Conservation (phyloP, 1,284 basidiomycete species). For the Neonothopanus nambi region DNA sequence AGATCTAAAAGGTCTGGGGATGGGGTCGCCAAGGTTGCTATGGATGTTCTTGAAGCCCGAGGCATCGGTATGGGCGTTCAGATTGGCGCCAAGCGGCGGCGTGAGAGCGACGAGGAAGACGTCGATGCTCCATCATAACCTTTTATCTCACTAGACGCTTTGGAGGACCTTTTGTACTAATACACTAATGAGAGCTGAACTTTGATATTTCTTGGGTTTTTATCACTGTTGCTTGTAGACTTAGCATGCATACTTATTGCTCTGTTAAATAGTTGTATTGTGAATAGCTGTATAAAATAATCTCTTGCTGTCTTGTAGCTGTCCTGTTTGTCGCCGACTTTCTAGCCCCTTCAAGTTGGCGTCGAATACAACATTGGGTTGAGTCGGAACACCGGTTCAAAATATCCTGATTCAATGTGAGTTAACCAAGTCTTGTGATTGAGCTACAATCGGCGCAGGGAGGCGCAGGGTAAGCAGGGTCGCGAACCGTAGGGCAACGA, state of each 20-base stretch:
- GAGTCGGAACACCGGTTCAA: no score
- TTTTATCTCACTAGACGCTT: slow-evolving; percentile 19
- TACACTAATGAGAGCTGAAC: slow-evolving; percentile 10
- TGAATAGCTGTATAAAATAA: slow-evolving; percentile 23
- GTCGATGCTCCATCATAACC: slow-evolving; percentile 47
- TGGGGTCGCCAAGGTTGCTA: slow-evolving; percentile 70
- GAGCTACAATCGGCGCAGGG: no score
- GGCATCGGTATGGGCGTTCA: slow-evolving; percentile 65
- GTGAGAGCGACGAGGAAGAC: slow-evolving; percentile 48
- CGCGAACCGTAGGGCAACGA: no score
- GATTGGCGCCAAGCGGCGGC: slow-evolving; percentile 50
- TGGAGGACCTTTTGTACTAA: not conserved
- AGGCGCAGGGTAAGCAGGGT: no score
- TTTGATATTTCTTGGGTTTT: slow-evolving; percentile 22
- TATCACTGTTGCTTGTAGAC: slow-evolving; percentile 22
- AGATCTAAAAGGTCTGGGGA: slow-evolving; percentile 72
- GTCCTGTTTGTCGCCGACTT: not conserved
- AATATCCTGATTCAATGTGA: no score
- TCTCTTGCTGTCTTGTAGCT: slow-evolving; percentile 20
- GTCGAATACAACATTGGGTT: no score
- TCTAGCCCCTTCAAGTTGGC: no score
- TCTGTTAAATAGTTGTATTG: slow-evolving; percentile 22
- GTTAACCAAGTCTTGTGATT: no score
- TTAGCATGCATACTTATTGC: slow-evolving; percentile 27
- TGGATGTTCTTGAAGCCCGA: slow-evolving; percentile 74